A percentile compares a stretch with the other conserved stretches of the same genome.
These are phyloP conservation scores for Alloteropsis semialata DNA, from an alignment of 176 grass and related monocot species.

Conservation along the genomic window DNA sequence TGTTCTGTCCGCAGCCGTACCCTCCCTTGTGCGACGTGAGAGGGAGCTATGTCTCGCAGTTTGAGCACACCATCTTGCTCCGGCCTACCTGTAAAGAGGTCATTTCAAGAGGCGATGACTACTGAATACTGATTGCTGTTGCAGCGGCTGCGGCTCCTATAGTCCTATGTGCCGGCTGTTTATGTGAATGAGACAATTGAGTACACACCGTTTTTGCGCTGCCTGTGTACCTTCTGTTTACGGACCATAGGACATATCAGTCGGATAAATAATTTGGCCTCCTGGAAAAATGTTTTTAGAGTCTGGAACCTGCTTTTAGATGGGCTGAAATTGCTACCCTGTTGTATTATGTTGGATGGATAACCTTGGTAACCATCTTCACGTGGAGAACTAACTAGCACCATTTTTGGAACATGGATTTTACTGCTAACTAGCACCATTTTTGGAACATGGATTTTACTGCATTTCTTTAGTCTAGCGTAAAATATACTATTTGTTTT, in stretches of 20 bases:
- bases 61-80: conserved; percentile 95
- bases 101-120: conserved; percentile 87
- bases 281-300: neutral
- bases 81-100: conserved; percentile 97
- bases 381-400: neutral
- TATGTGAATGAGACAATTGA: neutral
- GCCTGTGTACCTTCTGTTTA: neutral
- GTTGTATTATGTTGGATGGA: neutral
- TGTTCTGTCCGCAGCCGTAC: conserved; percentile 54
- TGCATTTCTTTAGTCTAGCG: neutral
- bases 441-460: neutral
- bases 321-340: neutral
- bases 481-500: neutral
- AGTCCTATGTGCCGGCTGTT: conserved; percentile 4
- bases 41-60: conserved; percentile 96
- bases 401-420: neutral
- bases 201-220: neutral
- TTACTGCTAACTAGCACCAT: too few relatives aligned
- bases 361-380: neutral
- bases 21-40: conserved; percentile 83
- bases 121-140: conserved; percentile 53
- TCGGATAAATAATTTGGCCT: neutral
- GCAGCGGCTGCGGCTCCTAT: neutral
- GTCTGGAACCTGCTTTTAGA: neutral
- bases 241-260: neutral